Evolutionary conservation across 2,329 filamentous ascomycete species (phyloP), one percentile per base, ranked within the genome.

Genomic region (Apiospora kogelbergensis): DNA sequence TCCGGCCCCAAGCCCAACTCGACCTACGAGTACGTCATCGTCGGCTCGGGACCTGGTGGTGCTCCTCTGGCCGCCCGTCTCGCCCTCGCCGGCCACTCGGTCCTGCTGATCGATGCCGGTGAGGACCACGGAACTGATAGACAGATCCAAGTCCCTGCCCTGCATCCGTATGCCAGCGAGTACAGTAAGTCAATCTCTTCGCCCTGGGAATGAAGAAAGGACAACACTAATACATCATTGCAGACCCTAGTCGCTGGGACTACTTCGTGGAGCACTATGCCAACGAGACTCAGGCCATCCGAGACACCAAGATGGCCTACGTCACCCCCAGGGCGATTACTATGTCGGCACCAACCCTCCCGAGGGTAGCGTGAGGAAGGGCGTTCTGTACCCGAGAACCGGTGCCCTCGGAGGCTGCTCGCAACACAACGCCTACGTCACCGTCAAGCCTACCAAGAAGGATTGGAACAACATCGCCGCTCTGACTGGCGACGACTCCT

Each of bases 251-350:
- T 6, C 53, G 53, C 17, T 91, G 89, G 89, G 86, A 89, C 76
- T 91, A 87, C 78, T 91, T 86, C 71, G 86, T 90, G n/a, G 83
- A 84, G 63, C 89, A 91, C 76, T 90, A 90, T 74, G 80, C 82
- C 10, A 83, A 90, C 70, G 79, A 86, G 60, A 76, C 78, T 26
- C 81, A 85, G 45, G 85, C 89, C 71, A 81, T 84, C 26, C 80
- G 82, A 66, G 88, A 91, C 75, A 85, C 80, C 73, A 91, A 91
- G 81, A 86, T 87, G 63, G 85, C 85, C 1, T 91, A 89, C 74
- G 75, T 83, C 10, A 86, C 85, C 0, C 80, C 0, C 78, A 84
- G 63, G 87, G 86, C 22, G 76, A 79, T 3, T 78, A 83, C 30
- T 89, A 89, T 73, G 85, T 83, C 20, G 88, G 88, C 17, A 77